Evolutionary conservation across 2,329 filamentous ascomycete genomes (phyloP).

Genomic region (Coleophoma cylindrospora): DNA sequence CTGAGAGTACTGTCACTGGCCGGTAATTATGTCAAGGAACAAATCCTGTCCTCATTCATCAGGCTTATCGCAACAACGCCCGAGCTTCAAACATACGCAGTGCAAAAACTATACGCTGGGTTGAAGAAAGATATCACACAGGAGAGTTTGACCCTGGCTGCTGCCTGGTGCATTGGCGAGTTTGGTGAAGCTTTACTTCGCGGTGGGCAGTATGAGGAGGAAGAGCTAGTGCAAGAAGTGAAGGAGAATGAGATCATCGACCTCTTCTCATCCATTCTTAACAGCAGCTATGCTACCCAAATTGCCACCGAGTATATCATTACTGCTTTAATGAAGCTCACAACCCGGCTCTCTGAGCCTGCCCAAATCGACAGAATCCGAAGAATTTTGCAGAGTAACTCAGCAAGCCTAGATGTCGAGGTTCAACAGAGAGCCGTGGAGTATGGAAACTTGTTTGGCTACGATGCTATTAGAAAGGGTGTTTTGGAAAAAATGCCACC

Average conservation of each 20-base stretch:
- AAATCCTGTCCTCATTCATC: slow-evolving; percentile 94
- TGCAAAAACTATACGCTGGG: slow-evolving; percentile 87
- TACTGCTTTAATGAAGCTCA: slow-evolving; percentile 91
- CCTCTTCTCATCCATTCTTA: slow-evolving; percentile 85
- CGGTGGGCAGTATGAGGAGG: slow-evolving; percentile 89
- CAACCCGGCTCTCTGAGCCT: slow-evolving; percentile 76
- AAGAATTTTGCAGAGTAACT: slow-evolving; percentile 69
- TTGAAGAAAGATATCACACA: slow-evolving; percentile 97
- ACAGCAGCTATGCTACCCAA: slow-evolving; percentile 90
- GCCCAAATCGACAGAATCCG: slow-evolving; percentile 84
- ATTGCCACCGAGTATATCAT: slow-evolving; percentile 93
- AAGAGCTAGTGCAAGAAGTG: slow-evolving; percentile 76
- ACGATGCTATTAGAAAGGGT: slow-evolving; percentile 80
- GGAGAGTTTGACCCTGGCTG: slow-evolving; percentile 88
- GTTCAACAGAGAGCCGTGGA: slow-evolving; percentile 95
- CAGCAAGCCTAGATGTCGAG: slow-evolving; percentile 88
- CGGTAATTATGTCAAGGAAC: slow-evolving; percentile 96
- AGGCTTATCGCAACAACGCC: slow-evolving; percentile 91
- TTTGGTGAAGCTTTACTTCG: slow-evolving; percentile 87
- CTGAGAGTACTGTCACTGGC: slow-evolving; percentile 87
- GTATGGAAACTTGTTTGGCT: slow-evolving; percentile 89
- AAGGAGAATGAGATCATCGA: slow-evolving; percentile 89
- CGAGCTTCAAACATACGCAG: slow-evolving; percentile 92
- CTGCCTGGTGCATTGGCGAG: slow-evolving; percentile 96
- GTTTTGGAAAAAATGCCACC: slow-evolving; percentile 98